phyloP scores from a whole-genome alignment of 1,139 yeast species.

The Scheffersomyces stambukii region DNA sequence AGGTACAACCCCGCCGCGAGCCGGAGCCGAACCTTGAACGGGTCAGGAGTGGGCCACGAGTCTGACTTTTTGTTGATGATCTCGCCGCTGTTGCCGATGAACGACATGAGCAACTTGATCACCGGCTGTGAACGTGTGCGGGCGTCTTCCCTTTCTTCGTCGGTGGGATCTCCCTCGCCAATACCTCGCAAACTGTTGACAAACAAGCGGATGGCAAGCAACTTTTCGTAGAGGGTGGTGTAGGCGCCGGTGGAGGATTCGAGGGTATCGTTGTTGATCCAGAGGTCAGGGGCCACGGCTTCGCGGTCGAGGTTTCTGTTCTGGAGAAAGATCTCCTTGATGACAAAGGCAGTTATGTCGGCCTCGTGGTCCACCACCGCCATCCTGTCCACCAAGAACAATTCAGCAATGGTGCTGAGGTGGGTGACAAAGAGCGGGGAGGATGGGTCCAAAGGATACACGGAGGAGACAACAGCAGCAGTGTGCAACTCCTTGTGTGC shows the following conservation, averaged over 20 bases:
- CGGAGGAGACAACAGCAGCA: conserved; percentile 31
- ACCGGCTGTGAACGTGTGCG: conserved; percentile 52
- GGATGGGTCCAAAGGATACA: conserved; percentile 49
- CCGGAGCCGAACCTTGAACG: conserved; percentile 58
- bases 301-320: conserved; percentile 31
- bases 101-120: conserved; percentile 59
- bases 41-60: conserved; percentile 60
- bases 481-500: conserved; percentile 37
- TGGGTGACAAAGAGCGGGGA: conserved; percentile 47
- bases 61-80: conserved; percentile 47
- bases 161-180: conserved; percentile 22
- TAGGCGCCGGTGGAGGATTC: conserved; percentile 19
- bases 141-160: conserved; percentile 27
- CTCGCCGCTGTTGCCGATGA: conserved; percentile 82
- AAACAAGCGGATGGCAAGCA: conserved; percentile 55
- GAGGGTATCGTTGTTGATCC: conserved; percentile 49
- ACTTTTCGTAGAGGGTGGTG: conserved; percentile 39
- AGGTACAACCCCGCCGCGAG: conserved; percentile 65
- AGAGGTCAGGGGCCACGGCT: conserved; percentile 13
- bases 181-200: conserved; percentile 59
- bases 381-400: conserved; percentile 50
- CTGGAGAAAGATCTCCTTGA: conserved; percentile 56
- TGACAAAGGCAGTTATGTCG: conserved; percentile 56
- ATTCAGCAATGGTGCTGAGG: conserved; percentile 58
- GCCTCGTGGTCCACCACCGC: conserved; percentile 51